A percentile compares a stretch with the other conserved stretches of the same genome.
These are phyloP conservation scores for Kingdonia uniflora DNA, from an alignment of 164 flowering plant genomes.

Conservation along the genomic window DNA sequence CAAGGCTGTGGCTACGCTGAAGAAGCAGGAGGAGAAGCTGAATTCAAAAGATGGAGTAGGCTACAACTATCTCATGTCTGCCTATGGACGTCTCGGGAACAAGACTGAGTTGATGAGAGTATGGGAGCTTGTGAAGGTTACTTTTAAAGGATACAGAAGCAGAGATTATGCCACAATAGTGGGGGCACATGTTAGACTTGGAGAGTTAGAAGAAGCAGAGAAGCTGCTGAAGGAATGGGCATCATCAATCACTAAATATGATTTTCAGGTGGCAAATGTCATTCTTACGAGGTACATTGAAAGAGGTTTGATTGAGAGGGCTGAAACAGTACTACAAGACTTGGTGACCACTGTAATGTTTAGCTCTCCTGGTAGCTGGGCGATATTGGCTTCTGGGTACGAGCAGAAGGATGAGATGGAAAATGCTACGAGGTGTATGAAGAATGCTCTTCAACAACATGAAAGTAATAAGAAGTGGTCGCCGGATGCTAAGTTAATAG, in stretches of 20 bases:
- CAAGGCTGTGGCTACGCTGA: background rate
- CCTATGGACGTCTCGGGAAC: background rate
- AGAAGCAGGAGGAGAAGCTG: background rate
- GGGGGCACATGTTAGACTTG: background rate
- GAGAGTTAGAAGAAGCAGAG: constrained; percentile 2
- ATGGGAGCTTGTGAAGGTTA: background rate
- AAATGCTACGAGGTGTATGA: background rate
- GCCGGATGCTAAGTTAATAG: background rate
- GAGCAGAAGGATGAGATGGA: constrained; percentile 1
- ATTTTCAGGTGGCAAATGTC: constrained; percentile 1
- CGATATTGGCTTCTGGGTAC: background rate
- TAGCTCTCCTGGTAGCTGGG: background rate
- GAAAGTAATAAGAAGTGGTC: background rate
- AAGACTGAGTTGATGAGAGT: background rate
- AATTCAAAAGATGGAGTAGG: background rate
- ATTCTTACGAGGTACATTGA: background rate
- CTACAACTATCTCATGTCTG: background rate
- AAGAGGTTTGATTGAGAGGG: background rate
- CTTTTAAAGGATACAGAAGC: background rate
- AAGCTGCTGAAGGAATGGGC: constrained; percentile 2
- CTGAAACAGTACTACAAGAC: background rate
- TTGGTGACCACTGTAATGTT: background rate
- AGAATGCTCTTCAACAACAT: background rate
- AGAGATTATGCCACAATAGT: background rate
- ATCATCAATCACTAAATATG: background rate